Evolutionary conservation across 2,329 filamentous ascomycete species (phyloP).

Genomic region (Penicillium nordicum): DNA sequence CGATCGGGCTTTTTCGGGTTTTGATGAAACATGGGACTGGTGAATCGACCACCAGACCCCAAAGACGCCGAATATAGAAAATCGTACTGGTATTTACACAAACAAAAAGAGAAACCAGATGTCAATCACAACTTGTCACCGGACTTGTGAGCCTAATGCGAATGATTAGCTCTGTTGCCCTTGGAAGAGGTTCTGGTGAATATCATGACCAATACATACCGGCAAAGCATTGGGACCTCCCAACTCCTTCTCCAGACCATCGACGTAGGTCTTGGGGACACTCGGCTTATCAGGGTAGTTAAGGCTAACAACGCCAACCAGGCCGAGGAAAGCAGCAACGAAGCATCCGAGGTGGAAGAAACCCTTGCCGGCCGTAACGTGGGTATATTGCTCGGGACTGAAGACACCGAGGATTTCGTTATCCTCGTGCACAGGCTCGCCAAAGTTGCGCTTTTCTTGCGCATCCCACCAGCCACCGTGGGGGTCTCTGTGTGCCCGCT

Average conservation of each 20-base stretch:
- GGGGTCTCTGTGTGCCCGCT: conserved; percentile 89
- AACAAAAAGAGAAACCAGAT: conserved; percentile 25
- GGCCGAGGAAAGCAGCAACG: conserved; percentile 58
- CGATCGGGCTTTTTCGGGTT: conserved; percentile 14
- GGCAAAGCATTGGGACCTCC: conserved; percentile 65
- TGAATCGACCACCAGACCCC: conserved; percentile 23
- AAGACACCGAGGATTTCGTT: conserved; percentile 90
- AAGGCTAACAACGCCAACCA: conserved; percentile 65
- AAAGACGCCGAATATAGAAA: conserved; percentile 34
- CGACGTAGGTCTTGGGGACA: conserved; percentile 64
- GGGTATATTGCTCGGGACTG: conserved; percentile 83
- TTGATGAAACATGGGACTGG: conserved; percentile 14
- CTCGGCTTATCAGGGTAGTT: conserved; percentile 70
- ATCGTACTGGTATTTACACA: conserved; percentile 42
- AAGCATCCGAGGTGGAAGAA: conserved; percentile 66
- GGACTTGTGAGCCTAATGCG: conserved; percentile 37
- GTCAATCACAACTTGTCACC: conserved; percentile 36
- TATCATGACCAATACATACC: conserved; percentile 50
- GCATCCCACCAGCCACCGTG: conserved; percentile 95
- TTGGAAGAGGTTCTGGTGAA: background rate
- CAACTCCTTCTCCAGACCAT: conserved; percentile 69
- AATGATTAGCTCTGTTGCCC: conserved; percentile 12
- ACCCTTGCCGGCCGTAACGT: conserved; percentile 69
- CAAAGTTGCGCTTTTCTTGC: conserved; percentile 94
- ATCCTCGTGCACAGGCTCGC: conserved; percentile 94